Evolutionary conservation across 768 basidiomycete species (phyloP), one percentile per base, ranked within the genome.

Genomic region (Collybia mongolica): DNA sequence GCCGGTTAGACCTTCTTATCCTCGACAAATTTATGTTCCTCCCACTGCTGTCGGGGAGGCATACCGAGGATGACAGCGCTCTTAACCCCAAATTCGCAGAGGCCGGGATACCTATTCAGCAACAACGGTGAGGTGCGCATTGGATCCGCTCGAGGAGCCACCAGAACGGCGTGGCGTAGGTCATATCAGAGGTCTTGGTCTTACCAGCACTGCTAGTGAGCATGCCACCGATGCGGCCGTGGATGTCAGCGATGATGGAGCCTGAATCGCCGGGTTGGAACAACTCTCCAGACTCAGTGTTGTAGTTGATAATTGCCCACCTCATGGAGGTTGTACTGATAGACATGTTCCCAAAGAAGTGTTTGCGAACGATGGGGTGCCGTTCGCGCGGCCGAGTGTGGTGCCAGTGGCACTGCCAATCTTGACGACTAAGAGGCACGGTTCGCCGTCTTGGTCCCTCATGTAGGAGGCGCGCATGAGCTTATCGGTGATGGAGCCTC

Each of bases 351-450:
- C n/a, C n/a, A n/a, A 9, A 36, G 46, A 59, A 60, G 60, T 70
- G 69, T 12, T 65, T 57, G 43, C 69, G 69, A 50, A 65, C 63
- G 53, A 65, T 44, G 39, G 72, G 72, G 48, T 62, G 50, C 69
- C 66, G 46, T 57, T 74, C 17, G 64, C 65, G 52, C 65, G 65
- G 56, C 71, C 72, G n/a, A 74, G 52, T 52, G 71, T 74, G 62
- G 57, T 57, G 49, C 53, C 59, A 42, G 73, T 70, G 47, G 65
- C 55, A 52, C 52, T 61, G 37, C 71, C 72, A 39, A 52, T 57
- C 63, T 73, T 74, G 46, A 69, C 44, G 41, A 72, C 73, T 44
- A 67, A 52, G 42, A 70, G 49, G 59, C 62, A 65, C 12, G 64
- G 57, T 48, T 70, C 57, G 47, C 61, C 59, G 40, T 69, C 52